Percentiles rank a stretch among this genome's conserved stretches.
phyloP scores from a whole-genome alignment of 345 rosid genomes.

The thale cress (Arabidopsis thaliana) region DNA sequence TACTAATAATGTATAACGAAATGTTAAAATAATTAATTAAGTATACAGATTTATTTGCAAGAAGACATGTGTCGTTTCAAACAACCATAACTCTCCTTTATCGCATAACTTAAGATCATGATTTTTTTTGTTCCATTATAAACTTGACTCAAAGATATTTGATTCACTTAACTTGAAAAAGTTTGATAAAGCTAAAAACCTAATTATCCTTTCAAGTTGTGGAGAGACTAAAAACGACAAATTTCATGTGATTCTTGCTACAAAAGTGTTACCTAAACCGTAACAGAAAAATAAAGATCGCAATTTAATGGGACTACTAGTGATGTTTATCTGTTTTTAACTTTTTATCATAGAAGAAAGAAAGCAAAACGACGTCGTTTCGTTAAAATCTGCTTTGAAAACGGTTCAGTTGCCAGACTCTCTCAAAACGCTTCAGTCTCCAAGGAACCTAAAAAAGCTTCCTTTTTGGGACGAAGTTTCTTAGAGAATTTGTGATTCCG shows the following conservation, averaged over 20 bases:
- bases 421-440: not conserved
- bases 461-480: not conserved
- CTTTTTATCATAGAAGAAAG: no score
- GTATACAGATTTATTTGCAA: not conserved
- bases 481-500: constrained; percentile 12
- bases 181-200: not conserved
- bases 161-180: not conserved
- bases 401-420: constrained; percentile 28
- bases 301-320: not conserved
- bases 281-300: not conserved
- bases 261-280: not conserved
- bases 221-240: not conserved
- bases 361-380: constrained; percentile 27
- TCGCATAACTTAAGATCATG: not conserved
- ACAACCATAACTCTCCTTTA: not conserved
- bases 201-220: not conserved
- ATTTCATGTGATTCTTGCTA: not conserved
- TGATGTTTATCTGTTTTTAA: no score
- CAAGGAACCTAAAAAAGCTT: not conserved
- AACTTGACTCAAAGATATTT: no score
- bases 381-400: not conserved
- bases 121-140: not conserved
- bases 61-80: not conserved
- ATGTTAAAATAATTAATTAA: not conserved
- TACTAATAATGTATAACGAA: not conserved